Conservation (phyloP, 2,329 filamentous ascomycete species). For the Hypoxylon sp. region DNA sequence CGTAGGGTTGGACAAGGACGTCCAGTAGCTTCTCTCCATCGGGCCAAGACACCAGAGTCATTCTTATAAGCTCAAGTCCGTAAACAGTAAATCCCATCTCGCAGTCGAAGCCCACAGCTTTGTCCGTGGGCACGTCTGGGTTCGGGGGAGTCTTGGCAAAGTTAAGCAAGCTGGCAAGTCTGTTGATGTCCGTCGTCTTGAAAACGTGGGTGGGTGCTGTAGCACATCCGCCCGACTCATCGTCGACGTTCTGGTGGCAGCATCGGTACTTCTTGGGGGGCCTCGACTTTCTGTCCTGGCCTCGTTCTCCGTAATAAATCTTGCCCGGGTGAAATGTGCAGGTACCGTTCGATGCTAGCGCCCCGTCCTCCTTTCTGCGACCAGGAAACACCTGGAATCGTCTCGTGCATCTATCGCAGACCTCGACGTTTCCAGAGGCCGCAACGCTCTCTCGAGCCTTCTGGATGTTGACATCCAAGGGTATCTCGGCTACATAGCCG, state of each 20-base stretch:
- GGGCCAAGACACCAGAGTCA: slow-evolving; percentile 92
- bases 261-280: slow-evolving; percentile 75
- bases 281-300: slow-evolving; percentile 63
- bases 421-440: slow-evolving; percentile 79
- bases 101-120: slow-evolving; percentile 88
- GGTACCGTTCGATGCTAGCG: slow-evolving; percentile 76
- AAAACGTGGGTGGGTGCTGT: slow-evolving; percentile 80
- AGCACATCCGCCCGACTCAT: slow-evolving; percentile 73
- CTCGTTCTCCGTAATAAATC: slow-evolving; percentile 64
- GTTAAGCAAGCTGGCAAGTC: slow-evolving; percentile 79
- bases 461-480: slow-evolving; percentile 70
- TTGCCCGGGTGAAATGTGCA: slow-evolving; percentile 86
- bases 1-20: slow-evolving; percentile 82
- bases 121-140: slow-evolving; percentile 55
- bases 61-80: slow-evolving; percentile 86
- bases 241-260: slow-evolving; percentile 78
- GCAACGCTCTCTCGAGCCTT: slow-evolving; percentile 70
- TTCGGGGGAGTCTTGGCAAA: slow-evolving; percentile 82
- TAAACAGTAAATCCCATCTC: slow-evolving; percentile 96
- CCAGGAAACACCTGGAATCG: slow-evolving; percentile 94
- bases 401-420: slow-evolving; percentile 84
- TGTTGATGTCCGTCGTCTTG: slow-evolving; percentile 78
- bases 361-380: slow-evolving; percentile 76
- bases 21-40: slow-evolving; percentile 78
- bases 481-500: slow-evolving; percentile 78